phyloP scores from a whole-genome alignment of 78 protist species.

The Isochrysis galbana region DNA sequence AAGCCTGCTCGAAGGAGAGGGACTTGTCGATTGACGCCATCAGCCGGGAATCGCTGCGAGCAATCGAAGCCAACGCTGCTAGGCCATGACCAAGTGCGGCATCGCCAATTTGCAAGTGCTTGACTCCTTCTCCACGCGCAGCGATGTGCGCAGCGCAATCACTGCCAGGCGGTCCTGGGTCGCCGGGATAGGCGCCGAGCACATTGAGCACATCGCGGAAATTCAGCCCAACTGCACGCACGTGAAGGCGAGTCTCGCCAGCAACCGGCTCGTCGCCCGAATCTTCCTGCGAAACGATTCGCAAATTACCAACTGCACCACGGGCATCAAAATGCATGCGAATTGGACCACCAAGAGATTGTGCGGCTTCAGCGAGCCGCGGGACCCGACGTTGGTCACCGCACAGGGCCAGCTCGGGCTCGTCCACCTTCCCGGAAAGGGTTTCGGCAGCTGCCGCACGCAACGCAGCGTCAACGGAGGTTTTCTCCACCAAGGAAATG shows the following conservation, averaged over 20 bases:
- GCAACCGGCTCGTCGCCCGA: neutral
- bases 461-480: neutral
- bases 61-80: neutral
- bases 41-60: too few relatives aligned
- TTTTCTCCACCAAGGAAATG: neutral
- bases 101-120: neutral
- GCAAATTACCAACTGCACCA: neutral
- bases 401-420: neutral
- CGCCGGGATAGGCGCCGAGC: neutral
- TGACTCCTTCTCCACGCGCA: neutral
- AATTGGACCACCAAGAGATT: neutral
- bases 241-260: neutral
- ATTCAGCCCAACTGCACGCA: neutral
- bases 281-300: neutral
- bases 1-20: neutral
- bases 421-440: neutral
- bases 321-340: neutral
- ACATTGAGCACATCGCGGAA: constrained; percentile 15
- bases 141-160: neutral
- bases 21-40: neutral
- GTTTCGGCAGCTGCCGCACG: neutral
- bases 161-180: neutral
- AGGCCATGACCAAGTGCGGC: neutral
- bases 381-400: neutral
- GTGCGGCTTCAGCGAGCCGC: neutral